phyloP scores from a whole-genome alignment of 139 green algal genomes.

The Microglena sp. region DNA sequence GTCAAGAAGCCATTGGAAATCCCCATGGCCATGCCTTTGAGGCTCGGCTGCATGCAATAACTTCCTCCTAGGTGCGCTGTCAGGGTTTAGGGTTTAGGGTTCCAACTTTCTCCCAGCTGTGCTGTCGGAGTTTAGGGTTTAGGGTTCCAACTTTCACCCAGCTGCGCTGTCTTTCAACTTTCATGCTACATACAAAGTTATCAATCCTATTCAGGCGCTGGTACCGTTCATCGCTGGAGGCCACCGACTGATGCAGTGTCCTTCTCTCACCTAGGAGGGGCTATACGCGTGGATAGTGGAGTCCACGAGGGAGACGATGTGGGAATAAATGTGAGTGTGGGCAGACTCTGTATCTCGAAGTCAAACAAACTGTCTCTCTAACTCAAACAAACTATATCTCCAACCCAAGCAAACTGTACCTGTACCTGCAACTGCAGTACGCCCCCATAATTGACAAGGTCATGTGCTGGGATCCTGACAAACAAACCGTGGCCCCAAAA shows the following conservation, averaged over 20 bases:
- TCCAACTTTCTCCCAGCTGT: too few relatives aligned
- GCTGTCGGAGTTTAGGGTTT: too few relatives aligned
- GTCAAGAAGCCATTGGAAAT: neutral
- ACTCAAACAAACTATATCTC: too few relatives aligned
- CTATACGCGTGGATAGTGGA: slow-evolving; percentile 55
- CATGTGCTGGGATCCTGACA: slow-evolving; percentile 22
- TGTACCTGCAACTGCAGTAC: slow-evolving; percentile 65
- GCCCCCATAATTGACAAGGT: slow-evolving; percentile 93
- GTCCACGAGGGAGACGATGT: slow-evolving; percentile 55
- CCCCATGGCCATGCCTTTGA: neutral
- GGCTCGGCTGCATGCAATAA: neutral
- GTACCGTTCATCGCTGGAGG: slow-evolving; percentile 42
- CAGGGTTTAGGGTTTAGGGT: too few relatives aligned
- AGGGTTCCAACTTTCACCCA: too few relatives aligned
- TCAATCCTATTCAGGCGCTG: slow-evolving; percentile 25
- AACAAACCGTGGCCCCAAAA: too few relatives aligned
- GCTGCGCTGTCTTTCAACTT: neutral
- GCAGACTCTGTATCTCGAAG: too few relatives aligned
- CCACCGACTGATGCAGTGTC: slow-evolving; percentile 17
- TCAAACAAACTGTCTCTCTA: too few relatives aligned
- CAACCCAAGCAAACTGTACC: too few relatives aligned
- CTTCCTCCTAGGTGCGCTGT: neutral
- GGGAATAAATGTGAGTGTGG: too few relatives aligned
- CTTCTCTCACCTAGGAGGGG: slow-evolving; percentile 13
- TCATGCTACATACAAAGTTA: neutral